These are phyloP conservation scores for Jimgerdemannia lactiflua DNA, from an alignment of 192 early-diverging fungal genomes.

Conservation along the genomic window DNA sequence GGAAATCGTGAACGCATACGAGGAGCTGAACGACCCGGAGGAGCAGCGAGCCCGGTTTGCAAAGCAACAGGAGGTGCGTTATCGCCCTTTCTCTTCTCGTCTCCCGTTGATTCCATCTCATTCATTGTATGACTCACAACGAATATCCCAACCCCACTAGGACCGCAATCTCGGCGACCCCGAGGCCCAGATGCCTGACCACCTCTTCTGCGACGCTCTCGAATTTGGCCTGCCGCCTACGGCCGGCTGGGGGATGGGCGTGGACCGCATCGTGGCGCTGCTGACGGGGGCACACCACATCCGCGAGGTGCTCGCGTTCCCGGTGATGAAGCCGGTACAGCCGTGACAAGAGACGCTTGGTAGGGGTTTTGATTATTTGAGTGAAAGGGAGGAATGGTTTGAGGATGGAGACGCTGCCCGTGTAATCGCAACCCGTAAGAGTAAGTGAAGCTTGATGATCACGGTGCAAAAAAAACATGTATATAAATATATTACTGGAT, in stretches of 20 bases:
- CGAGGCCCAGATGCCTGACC: slow-evolving; percentile 73
- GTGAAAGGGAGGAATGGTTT: too few relatives aligned
- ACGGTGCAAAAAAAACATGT: too few relatives aligned
- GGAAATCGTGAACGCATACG: slow-evolving; percentile 86
- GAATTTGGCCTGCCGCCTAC: slow-evolving; percentile 88
- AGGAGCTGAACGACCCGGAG: slow-evolving; percentile 84
- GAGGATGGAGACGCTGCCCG: too few relatives aligned
- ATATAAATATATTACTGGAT: too few relatives aligned
- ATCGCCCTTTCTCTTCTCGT: too few relatives aligned
- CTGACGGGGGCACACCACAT: slow-evolving; percentile 66
- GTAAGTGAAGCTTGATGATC: too few relatives aligned
- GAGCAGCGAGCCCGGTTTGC: slow-evolving; percentile 68
- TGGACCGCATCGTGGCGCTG: slow-evolving; percentile 77
- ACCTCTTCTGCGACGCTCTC: slow-evolving; percentile 70
- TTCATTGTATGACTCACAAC: too few relatives aligned
- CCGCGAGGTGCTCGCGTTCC: slow-evolving; percentile 83
- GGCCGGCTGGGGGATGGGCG: slow-evolving; percentile 88
- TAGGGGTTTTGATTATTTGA: too few relatives aligned
- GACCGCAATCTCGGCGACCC: slow-evolving; percentile 70
- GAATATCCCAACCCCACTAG: neutral
- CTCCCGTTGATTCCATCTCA: too few relatives aligned
- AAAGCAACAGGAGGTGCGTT: slow-evolving; percentile 39
- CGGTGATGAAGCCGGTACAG: slow-evolving; percentile 23
- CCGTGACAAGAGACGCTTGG: slow-evolving; percentile 11
- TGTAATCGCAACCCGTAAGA: too few relatives aligned